Evolutionary conservation across 2,329 filamentous ascomycete species (phyloP).

Genomic region (Nigrospora oryzae): DNA sequence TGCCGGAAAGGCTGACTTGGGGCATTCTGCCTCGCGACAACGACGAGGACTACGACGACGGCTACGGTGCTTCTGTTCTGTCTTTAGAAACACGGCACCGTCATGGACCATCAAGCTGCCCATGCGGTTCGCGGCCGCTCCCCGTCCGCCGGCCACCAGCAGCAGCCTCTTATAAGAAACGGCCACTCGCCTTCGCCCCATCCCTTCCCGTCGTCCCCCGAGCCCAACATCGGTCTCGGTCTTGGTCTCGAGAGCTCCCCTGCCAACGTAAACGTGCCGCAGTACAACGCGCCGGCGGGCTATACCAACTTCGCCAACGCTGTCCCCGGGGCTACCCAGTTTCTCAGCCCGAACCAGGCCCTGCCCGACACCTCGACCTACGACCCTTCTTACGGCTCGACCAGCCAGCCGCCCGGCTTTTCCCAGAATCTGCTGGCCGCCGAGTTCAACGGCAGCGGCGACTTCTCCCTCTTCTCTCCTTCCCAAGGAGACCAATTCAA

Average conservation of each 20-base stretch:
- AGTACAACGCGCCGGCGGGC: slow-evolving; percentile 19
- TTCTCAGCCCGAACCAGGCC: slow-evolving; percentile 37
- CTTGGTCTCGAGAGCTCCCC: slow-evolving; percentile 47
- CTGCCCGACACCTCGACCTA: slow-evolving; percentile 25
- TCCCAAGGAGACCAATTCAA: slow-evolving; percentile 50
- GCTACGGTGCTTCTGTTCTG: background rate
- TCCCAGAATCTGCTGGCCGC: slow-evolving; percentile 36
- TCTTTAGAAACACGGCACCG: slow-evolving; percentile 5
- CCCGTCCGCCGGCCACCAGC: slow-evolving; percentile 49
- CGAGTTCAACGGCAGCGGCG: slow-evolving; percentile 36
- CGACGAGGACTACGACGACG: no score
- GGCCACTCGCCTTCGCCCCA: slow-evolving; percentile 55
- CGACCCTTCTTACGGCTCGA: slow-evolving; percentile 28
- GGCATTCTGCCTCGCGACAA: slow-evolving; percentile 7
- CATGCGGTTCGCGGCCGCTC: slow-evolving; percentile 44
- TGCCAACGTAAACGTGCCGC: slow-evolving; percentile 22
- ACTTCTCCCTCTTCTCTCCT: slow-evolving; percentile 58
- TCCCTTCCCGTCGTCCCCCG: slow-evolving; percentile 40
- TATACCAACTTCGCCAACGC: slow-evolving; percentile 21
- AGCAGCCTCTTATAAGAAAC: slow-evolving; percentile 60
- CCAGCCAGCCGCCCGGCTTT: slow-evolving; percentile 31
- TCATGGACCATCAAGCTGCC: slow-evolving; percentile 7
- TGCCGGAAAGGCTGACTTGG: slow-evolving; percentile 7
- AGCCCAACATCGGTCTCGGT: slow-evolving; percentile 44
- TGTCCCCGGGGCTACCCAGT: slow-evolving; percentile 25